Evolutionary conservation across 352 stramenopile species (phyloP), one percentile per base, ranked within the genome.

Genomic region (Albugo laibachii): DNA sequence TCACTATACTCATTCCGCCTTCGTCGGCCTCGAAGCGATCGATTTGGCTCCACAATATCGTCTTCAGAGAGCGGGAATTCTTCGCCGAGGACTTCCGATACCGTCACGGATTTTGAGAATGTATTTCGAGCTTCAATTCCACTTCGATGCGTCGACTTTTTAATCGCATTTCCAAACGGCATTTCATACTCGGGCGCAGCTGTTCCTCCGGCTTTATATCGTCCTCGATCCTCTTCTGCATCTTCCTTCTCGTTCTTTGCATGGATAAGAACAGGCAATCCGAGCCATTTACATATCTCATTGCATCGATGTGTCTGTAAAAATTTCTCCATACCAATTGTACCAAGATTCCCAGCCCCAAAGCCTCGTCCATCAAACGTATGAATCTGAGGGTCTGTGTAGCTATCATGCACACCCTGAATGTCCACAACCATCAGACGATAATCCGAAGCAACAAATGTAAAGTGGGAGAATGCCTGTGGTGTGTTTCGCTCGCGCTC

Each of bases 351-450:
- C 13, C 79, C 79, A 5, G 78, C 72, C 13, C 79, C 79, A 57
- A 92, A 92, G 11, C 76, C 76, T 1, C 68, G 63, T 14, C 76
- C 76, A 49, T 88, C 76, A 13, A 70, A 66, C 2, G 76, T 82
- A 46, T 88, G 76, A 52, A 88, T 88, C 46, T 88, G 76, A 12
- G 76, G 76, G 45, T 88, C 76, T 1, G 76, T 88, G 50, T 92
- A 87, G 47, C 68, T 79, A 43, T 88, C 74, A 39, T 84, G 68
- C 5, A 92, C 70, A 36, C 76, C 79, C 56, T 92, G 79, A 42
- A 92, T 82, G 47, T 89, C 79, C 16, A 87, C 72, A 49, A 87
- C 72, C 74, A 92, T 88, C 27, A 88, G 61, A 5, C 73, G 63
- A 40, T 82, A 88, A 54, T 88, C 76, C 1, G 73, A 85, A 10